Evolutionary conservation across 768 basidiomycete species (phyloP).

Genomic region (Trametes elegans): DNA sequence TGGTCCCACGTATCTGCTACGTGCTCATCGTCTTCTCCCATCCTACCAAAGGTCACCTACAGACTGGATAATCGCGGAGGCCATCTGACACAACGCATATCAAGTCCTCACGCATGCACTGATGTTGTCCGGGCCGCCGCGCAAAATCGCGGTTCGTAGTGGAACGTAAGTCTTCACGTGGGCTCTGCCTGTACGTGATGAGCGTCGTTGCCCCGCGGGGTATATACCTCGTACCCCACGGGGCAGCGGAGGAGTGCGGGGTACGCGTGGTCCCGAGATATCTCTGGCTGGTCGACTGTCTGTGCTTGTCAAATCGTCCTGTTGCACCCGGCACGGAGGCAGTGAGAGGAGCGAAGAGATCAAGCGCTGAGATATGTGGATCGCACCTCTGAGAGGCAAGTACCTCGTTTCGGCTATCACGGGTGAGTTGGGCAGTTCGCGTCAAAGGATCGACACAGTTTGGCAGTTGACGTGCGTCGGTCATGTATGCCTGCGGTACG

Average conservation of each 20-base stretch:
- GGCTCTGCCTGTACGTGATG: constrained; percentile 9
- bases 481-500: not conserved
- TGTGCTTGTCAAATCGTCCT: too few relatives aligned
- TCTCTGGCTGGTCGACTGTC: too few relatives aligned
- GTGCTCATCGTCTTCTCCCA: not conserved
- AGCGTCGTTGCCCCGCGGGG: constrained; percentile 5
- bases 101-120: not conserved
- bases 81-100: constrained; percentile 5
- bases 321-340: too few relatives aligned
- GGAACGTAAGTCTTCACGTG: constrained; percentile 11
- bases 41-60: not conserved
- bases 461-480: not conserved
- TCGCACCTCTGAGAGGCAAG: constrained; percentile 35
- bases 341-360: not conserved
- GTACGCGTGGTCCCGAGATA: not conserved
- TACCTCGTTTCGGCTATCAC: constrained; percentile 40
- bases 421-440: constrained; percentile 24
- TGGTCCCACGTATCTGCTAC: too few relatives aligned
- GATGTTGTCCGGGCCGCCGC: constrained; percentile 9
- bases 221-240: constrained; percentile 5
- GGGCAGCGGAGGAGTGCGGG: not conserved
- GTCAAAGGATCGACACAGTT: not conserved
- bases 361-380: constrained; percentile 32
- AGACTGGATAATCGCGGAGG: not conserved
- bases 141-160: not conserved